phyloP scores from a whole-genome alignment of 768 basidiomycete genomes.

The Boletus pseudopeckii region DNA sequence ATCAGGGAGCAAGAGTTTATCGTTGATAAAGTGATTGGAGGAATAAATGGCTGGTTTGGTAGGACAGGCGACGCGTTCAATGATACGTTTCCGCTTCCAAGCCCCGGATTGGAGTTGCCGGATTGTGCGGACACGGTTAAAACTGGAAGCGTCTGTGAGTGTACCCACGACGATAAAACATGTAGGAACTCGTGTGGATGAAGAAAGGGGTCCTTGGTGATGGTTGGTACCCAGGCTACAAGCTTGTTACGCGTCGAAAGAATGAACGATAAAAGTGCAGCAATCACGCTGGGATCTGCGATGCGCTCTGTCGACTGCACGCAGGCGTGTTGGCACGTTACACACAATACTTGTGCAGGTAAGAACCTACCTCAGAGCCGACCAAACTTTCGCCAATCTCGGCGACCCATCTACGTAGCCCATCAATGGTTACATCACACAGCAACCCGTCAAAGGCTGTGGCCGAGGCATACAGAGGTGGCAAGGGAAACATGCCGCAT shows the following conservation, averaged over 20 bases:
- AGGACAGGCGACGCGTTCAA: slow-evolving; percentile 18
- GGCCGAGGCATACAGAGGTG: slow-evolving; percentile 8
- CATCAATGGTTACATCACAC: slow-evolving; percentile 74
- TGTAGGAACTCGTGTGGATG: slow-evolving; percentile 57
- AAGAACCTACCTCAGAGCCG: slow-evolving; percentile 51
- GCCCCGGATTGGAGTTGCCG: slow-evolving; percentile 11
- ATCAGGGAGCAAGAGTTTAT: slow-evolving; percentile 9
- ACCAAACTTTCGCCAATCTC: slow-evolving; percentile 62
- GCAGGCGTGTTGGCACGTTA: not conserved
- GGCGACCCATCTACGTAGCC: slow-evolving; percentile 63
- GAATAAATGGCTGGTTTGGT: slow-evolving; percentile 5
- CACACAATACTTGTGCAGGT: not conserved
- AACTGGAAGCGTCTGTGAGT: slow-evolving; percentile 31
- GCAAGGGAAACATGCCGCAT: slow-evolving; percentile 60
- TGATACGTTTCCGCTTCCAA: slow-evolving; percentile 13
- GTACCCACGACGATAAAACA: slow-evolving; percentile 38
- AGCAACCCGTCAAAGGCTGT: slow-evolving; percentile 59
- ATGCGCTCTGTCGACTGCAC: slow-evolving; percentile 65
- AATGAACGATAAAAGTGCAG: slow-evolving; percentile 67
- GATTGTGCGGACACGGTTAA: slow-evolving; percentile 22
- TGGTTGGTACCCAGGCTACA: slow-evolving; percentile 42
- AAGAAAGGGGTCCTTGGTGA: slow-evolving; percentile 79
- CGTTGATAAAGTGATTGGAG: not conserved
- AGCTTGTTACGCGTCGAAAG: slow-evolving; percentile 69
- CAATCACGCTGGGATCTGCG: slow-evolving; percentile 68